These are phyloP conservation scores for Exophiala oligosperma DNA, from an alignment of 2,329 filamentous ascomycete genomes.

Conservation along the genomic window DNA sequence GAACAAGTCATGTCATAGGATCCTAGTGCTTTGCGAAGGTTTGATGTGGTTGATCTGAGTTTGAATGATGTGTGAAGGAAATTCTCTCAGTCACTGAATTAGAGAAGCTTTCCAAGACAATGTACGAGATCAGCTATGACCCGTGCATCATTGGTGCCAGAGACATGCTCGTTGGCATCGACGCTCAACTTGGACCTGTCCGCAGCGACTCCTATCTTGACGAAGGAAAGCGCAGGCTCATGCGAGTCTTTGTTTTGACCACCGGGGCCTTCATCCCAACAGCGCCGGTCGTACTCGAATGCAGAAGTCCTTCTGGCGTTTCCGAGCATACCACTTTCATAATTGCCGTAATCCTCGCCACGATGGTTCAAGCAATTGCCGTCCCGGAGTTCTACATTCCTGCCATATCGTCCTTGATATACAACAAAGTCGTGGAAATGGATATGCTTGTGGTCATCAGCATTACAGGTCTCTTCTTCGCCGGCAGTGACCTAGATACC, in stretches of 20 bases:
- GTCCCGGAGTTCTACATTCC: slow-evolving; percentile 66
- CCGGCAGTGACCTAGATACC: slow-evolving; percentile 38
- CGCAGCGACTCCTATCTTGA: slow-evolving; percentile 36
- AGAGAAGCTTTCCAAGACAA: slow-evolving; percentile 36
- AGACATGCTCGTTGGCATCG: slow-evolving; percentile 42
- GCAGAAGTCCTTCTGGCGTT: slow-evolving; percentile 54
- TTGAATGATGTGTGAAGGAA: too few species aligned
- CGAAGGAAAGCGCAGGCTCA: slow-evolving; percentile 43
- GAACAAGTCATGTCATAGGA: too few species aligned
- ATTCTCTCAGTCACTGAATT: too few species aligned
- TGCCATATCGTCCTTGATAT: slow-evolving; percentile 50
- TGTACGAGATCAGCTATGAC: slow-evolving; percentile 47
- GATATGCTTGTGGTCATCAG: slow-evolving; percentile 56
- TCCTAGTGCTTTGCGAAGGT: too few species aligned
- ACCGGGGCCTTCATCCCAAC: slow-evolving; percentile 56
- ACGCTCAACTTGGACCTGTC: slow-evolving; percentile 29
- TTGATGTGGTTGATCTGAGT: too few species aligned
- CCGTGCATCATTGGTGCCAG: slow-evolving; percentile 48
- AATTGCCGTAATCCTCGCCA: slow-evolving; percentile 62
- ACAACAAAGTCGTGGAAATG: slow-evolving; percentile 54
- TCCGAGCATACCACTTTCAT: slow-evolving; percentile 51
- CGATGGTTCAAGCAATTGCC: slow-evolving; percentile 62
- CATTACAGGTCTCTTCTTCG: slow-evolving; percentile 43
- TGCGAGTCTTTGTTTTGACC: slow-evolving; percentile 46
- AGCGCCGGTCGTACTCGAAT: slow-evolving; percentile 66